Evolutionary conservation across 75 land plant genomes (phyloP).

Genomic region (Cunninghamia lanceolata): DNA sequence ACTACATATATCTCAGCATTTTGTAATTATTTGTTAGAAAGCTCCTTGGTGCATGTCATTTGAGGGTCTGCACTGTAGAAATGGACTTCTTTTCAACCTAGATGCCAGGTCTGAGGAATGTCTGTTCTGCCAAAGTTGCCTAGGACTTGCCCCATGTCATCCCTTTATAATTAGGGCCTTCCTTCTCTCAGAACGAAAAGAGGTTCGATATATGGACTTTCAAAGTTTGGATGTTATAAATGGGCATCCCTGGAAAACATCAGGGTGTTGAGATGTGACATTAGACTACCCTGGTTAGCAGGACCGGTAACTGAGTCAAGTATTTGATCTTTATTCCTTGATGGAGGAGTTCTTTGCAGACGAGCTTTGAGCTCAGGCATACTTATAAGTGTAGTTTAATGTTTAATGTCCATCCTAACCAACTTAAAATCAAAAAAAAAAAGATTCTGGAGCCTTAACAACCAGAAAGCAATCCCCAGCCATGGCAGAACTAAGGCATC

Average conservation of each 20-base stretch:
- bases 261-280: neutral
- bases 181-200: neutral
- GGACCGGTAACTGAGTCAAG: neutral
- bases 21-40: neutral
- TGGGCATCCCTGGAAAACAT: neutral
- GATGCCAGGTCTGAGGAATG: neutral
- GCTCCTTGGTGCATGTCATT: neutral
- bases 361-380: neutral
- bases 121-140: neutral
- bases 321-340: neutral
- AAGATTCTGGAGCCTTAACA: too few relatives aligned
- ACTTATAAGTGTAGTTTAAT: neutral
- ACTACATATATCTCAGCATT: neutral
- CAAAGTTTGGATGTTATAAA: neutral
- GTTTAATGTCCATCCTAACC: neutral
- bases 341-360: neutral
- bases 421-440: neutral
- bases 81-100: neutral
- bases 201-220: neutral
- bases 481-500: too few relatives aligned
- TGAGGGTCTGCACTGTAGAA: neutral
- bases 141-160: neutral
- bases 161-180: neutral
- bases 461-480: too few relatives aligned
- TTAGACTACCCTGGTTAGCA: too few relatives aligned